phyloP scores from a whole-genome alignment of 139 green algal genomes.

The Tetraselmis chui region DNA sequence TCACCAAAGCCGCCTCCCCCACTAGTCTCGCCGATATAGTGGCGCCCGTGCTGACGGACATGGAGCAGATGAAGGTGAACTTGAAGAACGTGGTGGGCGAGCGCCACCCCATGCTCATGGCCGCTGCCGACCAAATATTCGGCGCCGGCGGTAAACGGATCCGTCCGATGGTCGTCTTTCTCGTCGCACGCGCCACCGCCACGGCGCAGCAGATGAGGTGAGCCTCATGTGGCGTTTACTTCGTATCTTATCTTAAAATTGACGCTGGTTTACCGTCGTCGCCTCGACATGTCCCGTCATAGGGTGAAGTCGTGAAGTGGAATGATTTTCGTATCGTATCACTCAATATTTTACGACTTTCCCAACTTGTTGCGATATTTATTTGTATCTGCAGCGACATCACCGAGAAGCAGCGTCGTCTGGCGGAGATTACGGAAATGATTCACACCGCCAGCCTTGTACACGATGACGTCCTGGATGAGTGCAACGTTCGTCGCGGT shows the following conservation, averaged over 20 bases:
- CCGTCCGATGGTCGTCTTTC: slow-evolving; percentile 81
- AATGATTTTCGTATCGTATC: no score
- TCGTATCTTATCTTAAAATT: neutral
- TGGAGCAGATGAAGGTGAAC: slow-evolving; percentile 76
- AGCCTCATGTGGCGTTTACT: slow-evolving; percentile 6
- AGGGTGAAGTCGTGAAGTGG: no score
- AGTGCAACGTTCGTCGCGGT: slow-evolving; percentile 82
- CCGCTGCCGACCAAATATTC: slow-evolving; percentile 98
- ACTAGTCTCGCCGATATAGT: slow-evolving; percentile 38
- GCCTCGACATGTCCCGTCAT: no score
- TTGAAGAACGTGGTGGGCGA: slow-evolving; percentile 82
- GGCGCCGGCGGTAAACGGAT: slow-evolving; percentile 90
- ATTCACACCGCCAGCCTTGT: slow-evolving; percentile 97
- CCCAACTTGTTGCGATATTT: no score
- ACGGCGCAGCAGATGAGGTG: slow-evolving; percentile 52
- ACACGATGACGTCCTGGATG: slow-evolving; percentile 98
- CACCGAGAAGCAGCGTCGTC: slow-evolving; percentile 70
- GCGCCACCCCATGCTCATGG: slow-evolving; percentile 86
- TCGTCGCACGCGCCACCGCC: slow-evolving; percentile 77
- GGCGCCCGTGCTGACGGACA: slow-evolving; percentile 62
- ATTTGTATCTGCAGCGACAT: slow-evolving; percentile 86
- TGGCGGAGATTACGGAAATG: slow-evolving; percentile 99
- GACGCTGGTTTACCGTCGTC: no score
- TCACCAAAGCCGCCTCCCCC: neutral
- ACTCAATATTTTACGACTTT: no score